Evolutionary conservation across 129 eudicot genomes (phyloP), one percentile per base, ranked within the genome.

Genomic region (Dittrichia graveolens): DNA sequence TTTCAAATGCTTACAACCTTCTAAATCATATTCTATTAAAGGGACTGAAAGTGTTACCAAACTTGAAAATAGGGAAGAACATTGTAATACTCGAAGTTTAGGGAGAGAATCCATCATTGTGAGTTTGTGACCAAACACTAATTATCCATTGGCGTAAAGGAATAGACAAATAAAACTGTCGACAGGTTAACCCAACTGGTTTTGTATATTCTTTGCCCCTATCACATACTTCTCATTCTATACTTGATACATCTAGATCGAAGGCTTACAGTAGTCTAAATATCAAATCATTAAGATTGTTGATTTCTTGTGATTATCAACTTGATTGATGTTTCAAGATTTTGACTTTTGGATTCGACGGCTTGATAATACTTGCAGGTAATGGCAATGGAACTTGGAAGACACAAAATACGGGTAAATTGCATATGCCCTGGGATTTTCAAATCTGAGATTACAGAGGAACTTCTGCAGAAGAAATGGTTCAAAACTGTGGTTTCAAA

Each of bases 391-490:
- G 97, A 92, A 70, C 52, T 92, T 54, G 97, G 96, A 31, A 37
- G 4, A 53, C 42, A 86, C 80, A 86, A 88, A 7, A 88, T 92
- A 72, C 79, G 97, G 67, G 96, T 86, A 38, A 88, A 91, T 67
- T 82, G 91, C 7, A 77, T 91, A 59, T 48, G 56, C 67, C 97
- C 97, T 0, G 91, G 96, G 37, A 68, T 91, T 34, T 86, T 91
- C 72, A 86, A 79, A 64, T 86, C 97, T 0, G 96, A 88, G 82
- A 91, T 91, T 77, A 91, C 97, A 0, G 75, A 83, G 64, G 82
- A 61, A 16, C 91, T 91, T 1, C 40, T 91, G 77, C 57, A 79
- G 50, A 88, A 84, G 71, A 81, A 84, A 16, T 91, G 96, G 96
- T 74, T 88, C 2, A 79, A 79, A 3, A 88, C 63, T 12, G 91